phyloP scores from a whole-genome alignment of 345 rosid species.

The Erucastrum elatum region DNA sequence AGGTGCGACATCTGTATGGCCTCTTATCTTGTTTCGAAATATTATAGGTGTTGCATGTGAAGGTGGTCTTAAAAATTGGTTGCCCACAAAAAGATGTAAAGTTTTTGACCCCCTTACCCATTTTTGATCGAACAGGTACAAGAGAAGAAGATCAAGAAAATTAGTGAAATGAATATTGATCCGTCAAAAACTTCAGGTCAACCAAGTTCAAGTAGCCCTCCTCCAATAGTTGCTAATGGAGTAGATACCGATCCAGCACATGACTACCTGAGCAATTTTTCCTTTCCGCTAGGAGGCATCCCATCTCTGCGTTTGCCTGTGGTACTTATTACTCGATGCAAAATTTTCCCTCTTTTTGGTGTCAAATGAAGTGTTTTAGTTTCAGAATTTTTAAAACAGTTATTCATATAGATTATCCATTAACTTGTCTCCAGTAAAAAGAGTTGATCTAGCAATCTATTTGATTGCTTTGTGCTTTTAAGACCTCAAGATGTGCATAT shows the following conservation, averaged over 20 bases:
- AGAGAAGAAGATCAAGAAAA: constrained; percentile 91
- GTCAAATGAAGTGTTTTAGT: constrained; percentile 4
- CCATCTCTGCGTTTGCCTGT: constrained; percentile 76
- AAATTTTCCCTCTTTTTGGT: neutral
- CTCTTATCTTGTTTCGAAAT: constrained; percentile 9
- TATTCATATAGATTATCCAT: constrained; percentile 10
- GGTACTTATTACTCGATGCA: constrained; percentile 35
- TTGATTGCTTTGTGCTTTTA: constrained; percentile 2
- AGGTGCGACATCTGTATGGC: constrained; percentile 51
- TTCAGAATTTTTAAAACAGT: constrained; percentile 13
- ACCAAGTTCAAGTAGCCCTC: constrained; percentile 48
- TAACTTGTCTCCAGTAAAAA: neutral
- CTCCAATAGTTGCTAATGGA: constrained; percentile 54
- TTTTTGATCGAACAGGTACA: constrained; percentile 61
- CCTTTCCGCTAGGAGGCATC: constrained; percentile 62
- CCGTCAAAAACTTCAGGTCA: constrained; percentile 39
- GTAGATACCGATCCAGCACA: constrained; percentile 24
- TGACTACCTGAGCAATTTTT: constrained; percentile 43
- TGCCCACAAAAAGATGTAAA: neutral
- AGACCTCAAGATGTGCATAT: constrained; percentile 12
- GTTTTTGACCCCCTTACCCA: neutral
- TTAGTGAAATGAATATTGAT: constrained; percentile 74
- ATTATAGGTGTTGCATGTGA: neutral
- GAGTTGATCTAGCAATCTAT: neutral
- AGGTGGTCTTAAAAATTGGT: constrained; percentile 16